Evolutionary conservation across 179 eudicot species (phyloP).

Genomic region (Spinacia oleracea): DNA sequence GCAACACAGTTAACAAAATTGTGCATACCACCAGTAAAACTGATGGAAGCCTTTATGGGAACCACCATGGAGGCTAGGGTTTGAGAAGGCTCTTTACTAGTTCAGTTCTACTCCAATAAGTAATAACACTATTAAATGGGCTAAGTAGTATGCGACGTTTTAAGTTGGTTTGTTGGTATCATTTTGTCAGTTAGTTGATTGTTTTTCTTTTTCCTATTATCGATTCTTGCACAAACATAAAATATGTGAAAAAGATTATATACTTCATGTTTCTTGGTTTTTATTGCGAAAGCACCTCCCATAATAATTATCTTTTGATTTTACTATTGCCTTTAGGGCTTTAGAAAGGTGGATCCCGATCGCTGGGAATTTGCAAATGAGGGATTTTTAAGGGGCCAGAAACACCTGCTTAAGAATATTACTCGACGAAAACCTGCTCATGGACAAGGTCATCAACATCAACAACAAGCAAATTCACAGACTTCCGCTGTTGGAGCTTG

Average conservation of each 20-base stretch:
- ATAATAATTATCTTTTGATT: not conserved
- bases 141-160: not conserved
- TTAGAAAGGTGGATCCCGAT: slow-evolving; percentile 89
- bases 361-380: slow-evolving; percentile 94
- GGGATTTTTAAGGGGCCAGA: slow-evolving; percentile 82
- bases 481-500: slow-evolving; percentile 62
- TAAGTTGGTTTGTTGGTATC: not conserved
- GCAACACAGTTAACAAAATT: too few species aligned
- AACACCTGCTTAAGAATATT: slow-evolving; percentile 65
- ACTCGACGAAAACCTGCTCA: slow-evolving; percentile 66
- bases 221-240: not conserved
- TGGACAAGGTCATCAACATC: slow-evolving; percentile 55
- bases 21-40: too few species aligned
- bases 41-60: too few species aligned
- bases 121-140: too few species aligned
- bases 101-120: too few species aligned
- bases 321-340: slow-evolving; percentile 55
- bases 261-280: not conserved
- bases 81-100: too few species aligned
- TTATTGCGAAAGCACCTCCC: not conserved
- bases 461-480: slow-evolving; percentile 47
- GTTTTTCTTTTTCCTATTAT: not conserved
- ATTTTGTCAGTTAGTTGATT: not conserved
- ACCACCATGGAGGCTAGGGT: too few species aligned
- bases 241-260: not conserved